Evolutionary conservation across 2,329 filamentous ascomycete species (phyloP).

Genomic region (Bipolaris sorokiniana): DNA sequence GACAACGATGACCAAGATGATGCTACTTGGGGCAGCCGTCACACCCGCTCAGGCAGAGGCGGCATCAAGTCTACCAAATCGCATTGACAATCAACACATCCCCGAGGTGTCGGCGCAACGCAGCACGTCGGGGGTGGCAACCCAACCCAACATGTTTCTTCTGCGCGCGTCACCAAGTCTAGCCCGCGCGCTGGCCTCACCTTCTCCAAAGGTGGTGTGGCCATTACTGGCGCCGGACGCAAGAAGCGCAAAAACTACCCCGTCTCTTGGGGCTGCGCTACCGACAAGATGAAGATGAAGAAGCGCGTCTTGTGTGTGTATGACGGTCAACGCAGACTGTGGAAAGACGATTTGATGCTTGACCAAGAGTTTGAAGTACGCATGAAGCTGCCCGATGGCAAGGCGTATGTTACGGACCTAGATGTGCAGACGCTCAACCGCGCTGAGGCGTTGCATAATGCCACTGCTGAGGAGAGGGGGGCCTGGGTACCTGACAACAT

Average conservation of each 20-base stretch:
- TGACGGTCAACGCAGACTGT: slow-evolving; percentile 83
- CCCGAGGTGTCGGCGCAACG: slow-evolving; percentile 54
- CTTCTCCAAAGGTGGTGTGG: slow-evolving; percentile 76
- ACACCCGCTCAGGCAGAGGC: slow-evolving; percentile 56
- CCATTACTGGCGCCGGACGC: slow-evolving; percentile 65
- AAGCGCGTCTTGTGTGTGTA: slow-evolving; percentile 95
- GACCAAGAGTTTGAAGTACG: slow-evolving; percentile 94
- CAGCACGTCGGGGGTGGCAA: slow-evolving; percentile 46
- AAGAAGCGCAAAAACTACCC: slow-evolving; percentile 96
- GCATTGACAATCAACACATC: slow-evolving; percentile 58
- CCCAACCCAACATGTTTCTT: slow-evolving; percentile 39
- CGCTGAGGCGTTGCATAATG: slow-evolving; percentile 80
- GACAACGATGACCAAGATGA: slow-evolving; percentile 60
- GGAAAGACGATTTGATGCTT: slow-evolving; percentile 99
- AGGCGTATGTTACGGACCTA: slow-evolving; percentile 88
- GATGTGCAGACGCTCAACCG: slow-evolving; percentile 89
- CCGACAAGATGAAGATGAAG: slow-evolving; percentile 97
- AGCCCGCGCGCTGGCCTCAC: slow-evolving; percentile 67
- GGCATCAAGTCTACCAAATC: slow-evolving; percentile 59
- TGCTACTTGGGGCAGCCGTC: slow-evolving; percentile 59
- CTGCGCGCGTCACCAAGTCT: slow-evolving; percentile 14
- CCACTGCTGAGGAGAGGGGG: slow-evolving; percentile 86
- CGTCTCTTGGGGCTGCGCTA: slow-evolving; percentile 88
- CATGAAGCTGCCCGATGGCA: slow-evolving; percentile 69
- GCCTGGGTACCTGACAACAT: slow-evolving; percentile 79